Percentiles rank a stretch among this genome's conserved stretches.
Conservation (phyloP, 148 eudicot species). For the Rhododendron williamsianum region DNA sequence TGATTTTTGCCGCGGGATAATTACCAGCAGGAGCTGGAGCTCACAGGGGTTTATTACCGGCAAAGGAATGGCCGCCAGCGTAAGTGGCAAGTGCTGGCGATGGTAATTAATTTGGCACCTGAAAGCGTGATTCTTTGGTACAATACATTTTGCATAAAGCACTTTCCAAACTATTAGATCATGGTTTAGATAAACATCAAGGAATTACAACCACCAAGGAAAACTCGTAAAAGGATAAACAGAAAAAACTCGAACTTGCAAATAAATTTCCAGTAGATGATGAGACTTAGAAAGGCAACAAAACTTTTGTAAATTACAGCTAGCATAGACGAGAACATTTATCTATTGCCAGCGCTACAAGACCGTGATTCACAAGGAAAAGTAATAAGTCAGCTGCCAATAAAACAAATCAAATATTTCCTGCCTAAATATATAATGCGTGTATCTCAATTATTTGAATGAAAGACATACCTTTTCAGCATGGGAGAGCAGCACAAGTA, state of each 20-base stretch:
- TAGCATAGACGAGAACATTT: not conserved
- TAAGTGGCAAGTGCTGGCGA: not conserved
- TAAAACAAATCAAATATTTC: not conserved
- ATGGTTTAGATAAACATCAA: not conserved
- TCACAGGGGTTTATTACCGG: not conserved
- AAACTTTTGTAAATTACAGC: not conserved
- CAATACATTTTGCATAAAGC: not conserved
- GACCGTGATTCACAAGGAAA: not conserved
- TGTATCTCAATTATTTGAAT: not conserved
- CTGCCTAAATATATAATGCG: not conserved
- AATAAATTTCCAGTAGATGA: not conserved
- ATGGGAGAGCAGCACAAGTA: slow-evolving; percentile 44
- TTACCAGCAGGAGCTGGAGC: not conserved
- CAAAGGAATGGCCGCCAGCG: not conserved
- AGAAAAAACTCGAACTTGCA: not conserved
- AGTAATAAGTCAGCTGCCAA: not conserved
- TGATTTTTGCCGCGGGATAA: not conserved
- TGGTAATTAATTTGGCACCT: not conserved
- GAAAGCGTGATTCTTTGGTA: not conserved
- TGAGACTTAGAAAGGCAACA: not conserved
- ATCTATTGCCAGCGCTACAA: not conserved
- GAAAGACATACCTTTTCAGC: slow-evolving; percentile 41
- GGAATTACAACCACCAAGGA: not conserved
- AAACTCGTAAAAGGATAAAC: not conserved
- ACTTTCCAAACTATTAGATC: not conserved